Evolutionary conservation across 768 basidiomycete genomes (phyloP), one percentile per base, ranked within the genome.

Genomic region (Asterophora lycoperdoides): DNA sequence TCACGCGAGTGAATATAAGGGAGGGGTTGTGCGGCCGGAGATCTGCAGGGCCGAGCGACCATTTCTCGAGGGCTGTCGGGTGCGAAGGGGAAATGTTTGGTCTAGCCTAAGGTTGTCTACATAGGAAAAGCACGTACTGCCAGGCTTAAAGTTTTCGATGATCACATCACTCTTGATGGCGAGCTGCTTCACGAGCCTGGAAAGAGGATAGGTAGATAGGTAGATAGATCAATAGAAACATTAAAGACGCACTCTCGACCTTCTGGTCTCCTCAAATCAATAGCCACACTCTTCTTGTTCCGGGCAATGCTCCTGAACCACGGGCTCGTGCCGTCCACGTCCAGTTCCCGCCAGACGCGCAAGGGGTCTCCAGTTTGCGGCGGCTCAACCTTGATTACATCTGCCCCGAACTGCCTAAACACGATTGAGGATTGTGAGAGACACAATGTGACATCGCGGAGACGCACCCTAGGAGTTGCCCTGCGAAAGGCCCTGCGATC

Each of bases 1-100:
- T 84, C 17, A 87, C 81, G 53, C 93, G 90, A 6, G 93, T 95
- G 61, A 90, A 93, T 58, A 97, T 89, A 49, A 97, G 76, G 44
- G 82, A 84, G 0, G 91, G 87, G 57, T 95, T 94, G 52, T 82
- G 79, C n/a, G 80, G 81, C 17, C 77, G 79, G 4, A 86, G 60
- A 46, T 74, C 72, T 9, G 65, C 65, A 2, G 83, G 83, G 5
- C 81, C 82, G 30, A 86, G 68, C 1, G 70, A 70, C 83, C 84
- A 86, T 64, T 80, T 84, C 58, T 86, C 84, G 8, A 87, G 71
- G 1, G 84, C 84, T 86, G 3, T 23, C 23, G 23, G 6, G 23
- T 6, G 6, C n/a, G 23, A 23, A 23, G 6, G 55, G 10, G 36
- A 36, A 10, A 8, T 8, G 23, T 34, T 48, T 50, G 26, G 17